Base-by-base conservation (phyloP, 2,329 filamentous ascomycete species). In the Helicocarpus griseus region DNA sequence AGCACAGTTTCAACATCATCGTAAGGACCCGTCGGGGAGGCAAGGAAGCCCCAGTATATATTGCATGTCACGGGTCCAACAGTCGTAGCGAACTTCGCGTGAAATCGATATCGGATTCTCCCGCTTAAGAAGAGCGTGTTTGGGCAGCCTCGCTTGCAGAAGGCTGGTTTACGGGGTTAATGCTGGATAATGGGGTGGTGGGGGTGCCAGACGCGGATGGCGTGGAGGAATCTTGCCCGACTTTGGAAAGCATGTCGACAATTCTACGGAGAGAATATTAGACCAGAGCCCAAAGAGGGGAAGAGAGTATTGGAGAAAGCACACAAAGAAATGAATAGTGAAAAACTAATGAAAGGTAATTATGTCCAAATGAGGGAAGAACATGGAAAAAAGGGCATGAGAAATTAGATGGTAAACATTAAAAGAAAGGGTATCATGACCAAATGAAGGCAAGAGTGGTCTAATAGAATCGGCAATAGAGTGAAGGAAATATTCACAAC, bases 221-320 rank as follows among this genome's bases (percentile, higher is more conserved):
- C 8, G 54, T 26, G 46, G 33, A 26, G 46, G 33, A 26, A 48
- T 48, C 49, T 9, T 49, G 38, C 21, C 40, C 35, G 33, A 68
- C 52, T 44, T 67, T 60, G 24, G 65, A 63, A 31, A 71, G 62
- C 53, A 71, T 66, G 49, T 64, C 63, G 56, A 71, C 61, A 39
- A 71, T 64, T 58, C 69, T 71, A 51, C 35, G 22, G 26, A 5
- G 26, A 3, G 35, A 31, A 35, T 7, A 35, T 4, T 36, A 14
- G 22, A 36, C 11, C 3, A 9, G 14, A 19, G 19, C 17, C 11
- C 17, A 41, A 2, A 41, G 38, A 41, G 21, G 19, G 19, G 17
- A 9, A 22, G 21, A 22, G 8, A 41, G 19, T 22, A 22, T 9
- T 8, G 8, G 21, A 41, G 8, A 22, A 9, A 46, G 17, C 4